phyloP scores from a whole-genome alignment of 169 alveolate genomes.

The Plasmodium berghei region DNA sequence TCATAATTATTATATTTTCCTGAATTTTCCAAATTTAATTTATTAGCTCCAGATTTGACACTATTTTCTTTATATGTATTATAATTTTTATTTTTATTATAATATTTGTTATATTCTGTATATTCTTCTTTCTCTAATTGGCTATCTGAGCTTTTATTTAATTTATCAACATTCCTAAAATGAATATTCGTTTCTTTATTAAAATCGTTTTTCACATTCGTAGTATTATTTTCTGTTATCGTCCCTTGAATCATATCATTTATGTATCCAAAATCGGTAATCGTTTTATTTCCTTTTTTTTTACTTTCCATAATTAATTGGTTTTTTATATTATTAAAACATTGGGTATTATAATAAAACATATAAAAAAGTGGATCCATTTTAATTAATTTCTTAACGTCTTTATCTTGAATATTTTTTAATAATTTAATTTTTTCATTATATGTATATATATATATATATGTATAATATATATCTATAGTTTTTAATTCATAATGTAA shows the following conservation, averaged over 20 bases:
- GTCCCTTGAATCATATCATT: constrained; percentile 4
- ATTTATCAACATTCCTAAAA: not conserved
- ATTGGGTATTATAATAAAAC: constrained; percentile 19
- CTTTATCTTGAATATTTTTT: constrained; percentile 41
- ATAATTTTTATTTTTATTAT: not conserved
- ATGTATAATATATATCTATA: constrained; percentile 65
- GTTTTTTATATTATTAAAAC: constrained; percentile 32
- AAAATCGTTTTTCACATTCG: not conserved
- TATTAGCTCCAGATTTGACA: not conserved
- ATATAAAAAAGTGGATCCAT: constrained; percentile 69
- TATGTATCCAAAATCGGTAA: constrained; percentile 5
- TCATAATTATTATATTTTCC: not conserved
- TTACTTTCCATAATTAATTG: not conserved
- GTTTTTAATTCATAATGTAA: constrained; percentile 39
- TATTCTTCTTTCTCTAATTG: not conserved
- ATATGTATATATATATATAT: constrained; percentile 50
- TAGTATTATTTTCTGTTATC: not conserved
- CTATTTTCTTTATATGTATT: not conserved
- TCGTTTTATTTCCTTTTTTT: not conserved
- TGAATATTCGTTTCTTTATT: not conserved
- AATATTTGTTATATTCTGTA: not conserved
- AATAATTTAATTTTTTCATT: constrained; percentile 41
- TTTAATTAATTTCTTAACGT: constrained; percentile 15
- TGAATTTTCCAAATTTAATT: not conserved
- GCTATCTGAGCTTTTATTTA: not conserved